phyloP scores from a whole-genome alignment of 495 filamentous ascomycete species.

The Neurospora sp. region DNA sequence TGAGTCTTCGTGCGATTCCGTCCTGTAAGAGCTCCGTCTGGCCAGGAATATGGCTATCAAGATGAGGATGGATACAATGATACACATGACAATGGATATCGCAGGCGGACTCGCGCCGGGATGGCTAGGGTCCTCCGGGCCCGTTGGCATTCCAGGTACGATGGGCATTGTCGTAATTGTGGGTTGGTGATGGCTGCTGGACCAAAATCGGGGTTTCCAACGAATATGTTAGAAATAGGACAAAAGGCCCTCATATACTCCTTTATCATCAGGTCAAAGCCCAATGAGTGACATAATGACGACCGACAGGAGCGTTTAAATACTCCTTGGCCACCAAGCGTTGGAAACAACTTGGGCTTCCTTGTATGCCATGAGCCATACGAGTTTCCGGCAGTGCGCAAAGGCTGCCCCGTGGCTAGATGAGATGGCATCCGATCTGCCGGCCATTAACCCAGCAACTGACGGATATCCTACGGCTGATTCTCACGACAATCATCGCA shows the following conservation, averaged over 20 bases:
- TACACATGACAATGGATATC: conserved; percentile 5
- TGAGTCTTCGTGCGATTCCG: neutral
- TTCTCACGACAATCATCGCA: neutral
- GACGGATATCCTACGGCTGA: neutral
- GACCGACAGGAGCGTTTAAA: neutral
- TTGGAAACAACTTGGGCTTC: neutral
- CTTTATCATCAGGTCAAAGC: neutral
- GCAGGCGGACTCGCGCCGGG: neutral
- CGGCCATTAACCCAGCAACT: neutral
- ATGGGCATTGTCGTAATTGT: neutral
- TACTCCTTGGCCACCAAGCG: neutral
- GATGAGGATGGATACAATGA: conserved; percentile 6
- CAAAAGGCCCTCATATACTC: neutral
- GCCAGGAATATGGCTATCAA: conserved; percentile 5
- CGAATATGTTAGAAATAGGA: neutral
- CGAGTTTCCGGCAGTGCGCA: neutral
- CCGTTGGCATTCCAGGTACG: neutral
- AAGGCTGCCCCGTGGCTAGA: neutral
- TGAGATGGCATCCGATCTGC: neutral
- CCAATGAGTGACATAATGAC: neutral
- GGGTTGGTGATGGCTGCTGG: neutral
- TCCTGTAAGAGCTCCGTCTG: conserved; percentile 1
- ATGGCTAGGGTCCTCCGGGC: neutral
- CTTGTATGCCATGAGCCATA: neutral
- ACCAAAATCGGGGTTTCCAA: neutral